These are phyloP conservation scores for Claviceps monticola DNA, from an alignment of 2,329 filamentous ascomycete species.

Conservation along the genomic window DNA sequence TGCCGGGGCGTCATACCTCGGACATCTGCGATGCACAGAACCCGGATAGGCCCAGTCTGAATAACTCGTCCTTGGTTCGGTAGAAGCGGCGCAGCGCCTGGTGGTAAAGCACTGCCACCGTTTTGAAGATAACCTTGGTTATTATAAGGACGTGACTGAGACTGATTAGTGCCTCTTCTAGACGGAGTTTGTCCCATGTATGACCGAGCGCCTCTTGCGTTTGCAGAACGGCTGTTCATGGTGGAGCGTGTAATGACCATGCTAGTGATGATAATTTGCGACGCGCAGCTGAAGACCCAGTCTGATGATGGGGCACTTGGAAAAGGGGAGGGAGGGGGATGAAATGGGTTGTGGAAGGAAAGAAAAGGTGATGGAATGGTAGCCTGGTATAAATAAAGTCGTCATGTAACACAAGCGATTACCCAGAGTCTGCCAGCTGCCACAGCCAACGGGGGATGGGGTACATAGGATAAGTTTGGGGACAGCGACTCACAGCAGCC, in stretches of 20 bases:
- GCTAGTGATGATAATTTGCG: neutral
- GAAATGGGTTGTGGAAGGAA: constrained; percentile 2
- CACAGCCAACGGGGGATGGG: constrained; percentile 3
- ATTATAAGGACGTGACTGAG: constrained; percentile 31
- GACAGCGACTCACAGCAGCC: constrained; percentile 26
- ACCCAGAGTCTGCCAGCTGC: constrained; percentile 5
- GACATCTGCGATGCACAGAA: constrained; percentile 59
- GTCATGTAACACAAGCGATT: neutral
- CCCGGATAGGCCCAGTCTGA: constrained; percentile 50
- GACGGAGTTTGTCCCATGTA: neutral
- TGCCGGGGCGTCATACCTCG: constrained; percentile 35
- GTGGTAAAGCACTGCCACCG: constrained; percentile 40
- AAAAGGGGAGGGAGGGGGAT: constrained; percentile 4
- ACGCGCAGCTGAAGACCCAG: neutral
- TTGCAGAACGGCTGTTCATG: constrained; percentile 2
- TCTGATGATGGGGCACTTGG: neutral
- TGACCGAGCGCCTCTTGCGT: neutral
- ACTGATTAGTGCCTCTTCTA: constrained; percentile 11
- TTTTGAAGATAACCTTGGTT: constrained; percentile 48
- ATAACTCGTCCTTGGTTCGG: constrained; percentile 55
- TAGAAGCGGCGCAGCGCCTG: constrained; percentile 49
- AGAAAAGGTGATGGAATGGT: constrained; percentile 5
- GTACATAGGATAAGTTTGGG: constrained; percentile 2
- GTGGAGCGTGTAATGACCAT: neutral
- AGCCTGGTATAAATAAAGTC: neutral